A percentile compares a stretch with the other conserved stretches of the same genome.
Evolutionary conservation across 805 yeast genomes (phyloP).

Genomic region (Blastobotrys americana): DNA sequence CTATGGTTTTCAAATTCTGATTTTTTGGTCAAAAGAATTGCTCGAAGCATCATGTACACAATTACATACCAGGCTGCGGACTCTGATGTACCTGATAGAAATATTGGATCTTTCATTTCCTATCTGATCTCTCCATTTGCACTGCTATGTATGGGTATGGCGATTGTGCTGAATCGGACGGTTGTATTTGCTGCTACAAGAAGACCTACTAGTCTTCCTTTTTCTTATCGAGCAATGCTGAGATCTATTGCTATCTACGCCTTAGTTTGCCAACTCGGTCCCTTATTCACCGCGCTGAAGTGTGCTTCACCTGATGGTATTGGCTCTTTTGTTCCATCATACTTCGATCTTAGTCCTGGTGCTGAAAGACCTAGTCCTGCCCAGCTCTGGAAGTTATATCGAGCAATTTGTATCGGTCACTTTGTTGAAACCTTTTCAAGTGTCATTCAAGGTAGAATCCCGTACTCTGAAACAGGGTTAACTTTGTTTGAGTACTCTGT

Average conservation of each 20-base stretch:
- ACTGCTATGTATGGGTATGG: slow-evolving; percentile 46
- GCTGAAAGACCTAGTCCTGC: slow-evolving; percentile 40
- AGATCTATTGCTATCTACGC: slow-evolving; percentile 35
- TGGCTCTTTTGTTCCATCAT: slow-evolving; percentile 1
- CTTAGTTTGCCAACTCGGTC: slow-evolving; percentile 32
- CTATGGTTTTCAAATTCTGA: slow-evolving; percentile 6
- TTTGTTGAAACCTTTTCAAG: slow-evolving; percentile 60
- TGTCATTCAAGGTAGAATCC: slow-evolving; percentile 47
- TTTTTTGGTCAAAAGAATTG: slow-evolving; percentile 13
- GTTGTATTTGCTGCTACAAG: slow-evolving; percentile 51
- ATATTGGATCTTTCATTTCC: slow-evolving; percentile 13
- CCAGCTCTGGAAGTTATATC: slow-evolving; percentile 51
- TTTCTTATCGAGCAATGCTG: slow-evolving; percentile 31
- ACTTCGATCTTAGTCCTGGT: slow-evolving; percentile 8
- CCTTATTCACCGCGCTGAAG: slow-evolving; percentile 31
- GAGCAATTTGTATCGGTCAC: slow-evolving; percentile 52
- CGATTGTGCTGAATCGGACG: slow-evolving; percentile 51
- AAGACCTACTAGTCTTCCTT: slow-evolving; percentile 33
- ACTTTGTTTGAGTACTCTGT: slow-evolving; percentile 70
- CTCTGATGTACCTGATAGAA: slow-evolving; percentile 11
- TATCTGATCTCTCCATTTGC: slow-evolving; percentile 29
- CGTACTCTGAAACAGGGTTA: slow-evolving; percentile 58
- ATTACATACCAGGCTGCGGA: slow-evolving; percentile 9
- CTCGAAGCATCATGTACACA: slow-evolving; percentile 9
- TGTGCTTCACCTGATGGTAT: slow-evolving; percentile 21